Evolutionary conservation across 371 early-diverging fungal genomes (phyloP).

Genomic region (Sporodiniella umbellata): DNA sequence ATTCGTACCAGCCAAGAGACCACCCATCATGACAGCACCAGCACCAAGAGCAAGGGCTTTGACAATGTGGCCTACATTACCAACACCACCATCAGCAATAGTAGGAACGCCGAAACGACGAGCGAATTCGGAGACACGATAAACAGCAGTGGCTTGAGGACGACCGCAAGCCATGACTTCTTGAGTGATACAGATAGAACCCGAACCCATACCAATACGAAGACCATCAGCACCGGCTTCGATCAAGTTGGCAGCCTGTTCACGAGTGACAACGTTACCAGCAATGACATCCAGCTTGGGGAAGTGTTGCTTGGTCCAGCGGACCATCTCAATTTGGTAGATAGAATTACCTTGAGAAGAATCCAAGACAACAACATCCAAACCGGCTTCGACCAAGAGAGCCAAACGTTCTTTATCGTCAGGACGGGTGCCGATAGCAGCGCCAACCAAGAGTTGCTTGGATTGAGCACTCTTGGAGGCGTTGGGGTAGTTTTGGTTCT

Average conservation of each 20-base stretch:
- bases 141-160: conserved; percentile 97
- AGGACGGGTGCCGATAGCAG: conserved; percentile 91
- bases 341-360: conserved; percentile 93
- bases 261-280: conserved; percentile 95
- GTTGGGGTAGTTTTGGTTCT: conserved; percentile 92
- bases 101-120: conserved; percentile 92
- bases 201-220: conserved; percentile 96
- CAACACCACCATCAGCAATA: conserved; percentile 96
- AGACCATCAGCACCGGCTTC: conserved; percentile 95
- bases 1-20: conserved; percentile 90
- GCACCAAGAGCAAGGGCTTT: conserved; percentile 95
- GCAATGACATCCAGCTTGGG: conserved; percentile 85
- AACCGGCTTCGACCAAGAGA: conserved; percentile 87
- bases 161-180: conserved; percentile 98
- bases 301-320: conserved; percentile 83
- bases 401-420: conserved; percentile 84
- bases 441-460: conserved; percentile 92
- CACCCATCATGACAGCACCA: conserved; percentile 97
- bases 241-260: conserved; percentile 90
- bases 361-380: conserved; percentile 93
- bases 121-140: conserved; percentile 90
- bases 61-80: conserved; percentile 94
- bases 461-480: conserved; percentile 81
- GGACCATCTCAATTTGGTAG: conserved; percentile 93
- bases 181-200: conserved; percentile 97